Evolutionary conservation across 2,329 filamentous ascomycete genomes (phyloP), one percentile per base, ranked within the genome.

Genomic region (Hysterium pulicare): DNA sequence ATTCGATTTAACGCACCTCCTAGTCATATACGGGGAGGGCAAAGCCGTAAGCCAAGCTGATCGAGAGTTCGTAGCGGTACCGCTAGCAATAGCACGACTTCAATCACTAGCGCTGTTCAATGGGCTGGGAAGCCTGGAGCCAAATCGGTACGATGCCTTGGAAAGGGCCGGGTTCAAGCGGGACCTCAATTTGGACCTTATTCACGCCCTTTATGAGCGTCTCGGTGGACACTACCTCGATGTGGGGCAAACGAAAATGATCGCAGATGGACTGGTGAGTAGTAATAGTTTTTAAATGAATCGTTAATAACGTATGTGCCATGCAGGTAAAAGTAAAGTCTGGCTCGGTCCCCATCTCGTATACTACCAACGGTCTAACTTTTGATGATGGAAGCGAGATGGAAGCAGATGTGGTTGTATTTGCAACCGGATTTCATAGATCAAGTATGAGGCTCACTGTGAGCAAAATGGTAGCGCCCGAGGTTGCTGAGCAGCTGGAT

Each of bases 221-320:
- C 61, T 67, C 20, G 73, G 73, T 3, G 71, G 73, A 0, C 72
- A 75, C 49, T 75, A 74, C 46, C 66, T 75, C 37, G 72, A 76
- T 43, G 67, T 73, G 20, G 73, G 73, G 1, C 64, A 62, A 2
- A 70, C 62, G 1, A 58, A 59, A 21, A 59, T 70, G 39, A 73
- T 75, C 31, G 55, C 67, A 9, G 58, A 69, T 5, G 69, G 71
- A 13, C 58, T 73, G 58, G 73, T 76, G 46, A 69, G 68, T 28
- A 13, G 13, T 28, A n/a, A n/a, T n/a, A n/a, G n/a, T n/a, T n/a
- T n/a, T n/a, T n/a, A n/a, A n/a, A n/a, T n/a, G n/a, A n/a, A n/a
- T n/a, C n/a, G n/a, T n/a, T n/a, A n/a, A n/a, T n/a, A n/a, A n/a
- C n/a, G n/a, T n/a, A n/a, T n/a, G n/a, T n/a, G n/a, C n/a, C n/a